These are phyloP conservation scores for Aspergillus olivimuriae DNA, from an alignment of 495 filamentous ascomycete species.

Conservation along the genomic window DNA sequence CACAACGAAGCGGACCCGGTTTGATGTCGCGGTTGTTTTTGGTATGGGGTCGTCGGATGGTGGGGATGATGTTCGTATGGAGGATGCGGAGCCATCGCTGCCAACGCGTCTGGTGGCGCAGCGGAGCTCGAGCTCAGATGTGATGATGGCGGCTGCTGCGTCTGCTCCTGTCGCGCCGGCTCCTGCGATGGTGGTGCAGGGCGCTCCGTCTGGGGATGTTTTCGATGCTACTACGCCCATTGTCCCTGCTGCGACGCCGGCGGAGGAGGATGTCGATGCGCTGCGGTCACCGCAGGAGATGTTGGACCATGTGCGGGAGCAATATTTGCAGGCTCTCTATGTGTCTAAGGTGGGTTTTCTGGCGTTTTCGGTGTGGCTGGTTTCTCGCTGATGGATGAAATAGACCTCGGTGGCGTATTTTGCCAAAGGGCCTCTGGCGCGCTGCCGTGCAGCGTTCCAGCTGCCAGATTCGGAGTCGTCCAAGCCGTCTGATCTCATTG, in stretches of 20 bases:
- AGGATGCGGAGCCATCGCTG: slow-evolving; percentile 15
- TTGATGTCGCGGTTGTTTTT: slow-evolving; percentile 32
- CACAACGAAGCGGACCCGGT: slow-evolving; percentile 18
- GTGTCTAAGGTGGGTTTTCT: slow-evolving; percentile 62
- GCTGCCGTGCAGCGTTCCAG: slow-evolving; percentile 72
- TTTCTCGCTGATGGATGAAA: slow-evolving; percentile 8
- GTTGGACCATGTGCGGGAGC: slow-evolving; percentile 60
- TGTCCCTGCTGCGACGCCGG: too few species aligned
- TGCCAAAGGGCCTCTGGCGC: slow-evolving; percentile 90
- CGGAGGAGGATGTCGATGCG: too few species aligned
- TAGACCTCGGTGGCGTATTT: slow-evolving; percentile 92
- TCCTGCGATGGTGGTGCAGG: background rate
- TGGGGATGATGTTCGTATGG: background rate
- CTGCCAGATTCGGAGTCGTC: slow-evolving; percentile 40
- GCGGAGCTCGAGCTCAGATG: slow-evolving; percentile 11
- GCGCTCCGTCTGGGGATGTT: background rate
- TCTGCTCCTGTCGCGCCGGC: too few species aligned
- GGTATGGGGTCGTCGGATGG: slow-evolving; percentile 9
- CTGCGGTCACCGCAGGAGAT: slow-evolving; percentile 56
- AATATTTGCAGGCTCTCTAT: slow-evolving; percentile 88
- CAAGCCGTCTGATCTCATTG: slow-evolving; percentile 45
- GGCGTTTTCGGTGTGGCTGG: background rate
- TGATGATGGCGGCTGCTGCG: too few species aligned
- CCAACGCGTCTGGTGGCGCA: slow-evolving; percentile 3
- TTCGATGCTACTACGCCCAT: too few species aligned